A percentile compares a stretch with the other conserved stretches of the same genome.
Conservation (phyloP, 176 grass and related monocot species). For the Chloris gayana region DNA sequence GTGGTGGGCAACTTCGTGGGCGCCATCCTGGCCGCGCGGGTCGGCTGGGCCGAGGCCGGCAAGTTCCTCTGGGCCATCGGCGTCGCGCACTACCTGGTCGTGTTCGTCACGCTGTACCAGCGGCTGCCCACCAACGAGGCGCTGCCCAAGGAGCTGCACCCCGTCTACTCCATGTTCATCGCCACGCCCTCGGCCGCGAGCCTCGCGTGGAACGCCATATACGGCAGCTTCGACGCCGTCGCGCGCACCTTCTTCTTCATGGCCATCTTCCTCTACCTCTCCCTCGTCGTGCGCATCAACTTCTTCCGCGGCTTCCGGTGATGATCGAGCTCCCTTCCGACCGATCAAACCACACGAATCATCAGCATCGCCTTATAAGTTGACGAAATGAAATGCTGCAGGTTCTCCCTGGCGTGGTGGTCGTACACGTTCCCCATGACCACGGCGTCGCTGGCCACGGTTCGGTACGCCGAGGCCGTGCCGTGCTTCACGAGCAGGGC, state of each 20-base stretch:
- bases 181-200: slow-evolving; percentile 93
- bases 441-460: slow-evolving; percentile 80
- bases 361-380: not conserved
- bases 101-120: slow-evolving; percentile 97
- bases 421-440: slow-evolving; percentile 99
- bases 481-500: slow-evolving; percentile 86
- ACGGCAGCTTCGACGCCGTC: slow-evolving; percentile 86
- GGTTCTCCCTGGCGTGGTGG: slow-evolving; percentile 98
- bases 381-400: not conserved
- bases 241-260: slow-evolving; percentile 90
- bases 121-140: slow-evolving; percentile 91
- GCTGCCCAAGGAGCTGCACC: slow-evolving; percentile 93
- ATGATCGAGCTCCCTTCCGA: not conserved
- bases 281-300: slow-evolving; percentile 93
- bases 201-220: slow-evolving; percentile 84
- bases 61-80: slow-evolving; percentile 94
- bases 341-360: not conserved
- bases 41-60: slow-evolving; percentile 87
- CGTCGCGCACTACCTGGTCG: slow-evolving; percentile 84
- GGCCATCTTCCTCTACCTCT: slow-evolving; percentile 85
- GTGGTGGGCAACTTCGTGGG: slow-evolving; percentile 99
- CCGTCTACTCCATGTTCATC: slow-evolving; percentile 99
- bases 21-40: slow-evolving; percentile 82
- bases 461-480: slow-evolving; percentile 84
- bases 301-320: slow-evolving; percentile 97